Percentiles rank a stretch among this genome's conserved stretches.
phyloP scores from a whole-genome alignment of 2,329 filamentous ascomycete genomes.

The Neonectria neomacrospora region DNA sequence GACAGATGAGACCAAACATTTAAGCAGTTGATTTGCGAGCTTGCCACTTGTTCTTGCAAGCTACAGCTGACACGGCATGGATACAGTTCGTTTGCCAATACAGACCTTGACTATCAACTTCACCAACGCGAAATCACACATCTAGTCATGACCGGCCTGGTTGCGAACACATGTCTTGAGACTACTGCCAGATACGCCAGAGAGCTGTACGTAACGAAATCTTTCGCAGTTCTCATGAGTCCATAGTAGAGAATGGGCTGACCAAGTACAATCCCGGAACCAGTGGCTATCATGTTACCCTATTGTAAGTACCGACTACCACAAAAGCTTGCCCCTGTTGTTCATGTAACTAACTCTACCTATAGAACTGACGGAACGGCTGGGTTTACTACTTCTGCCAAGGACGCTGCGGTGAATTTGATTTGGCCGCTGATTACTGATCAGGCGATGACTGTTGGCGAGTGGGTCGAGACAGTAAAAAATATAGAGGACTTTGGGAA shows the following conservation, averaged over 20 bases:
- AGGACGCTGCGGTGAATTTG: conserved; percentile 5
- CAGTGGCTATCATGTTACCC: conserved; percentile 12
- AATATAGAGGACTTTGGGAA: neutral
- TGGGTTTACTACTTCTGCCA: conserved; percentile 1
- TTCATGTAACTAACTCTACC: neutral
- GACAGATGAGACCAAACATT: neutral
- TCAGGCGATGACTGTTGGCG: neutral
- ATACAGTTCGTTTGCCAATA: conserved; percentile 27
- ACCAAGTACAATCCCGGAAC: neutral
- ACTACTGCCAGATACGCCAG: conserved; percentile 30
- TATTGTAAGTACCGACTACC: neutral
- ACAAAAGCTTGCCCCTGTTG: neutral
- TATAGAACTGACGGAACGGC: conserved; percentile 12
- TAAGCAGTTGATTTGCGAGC: no score
- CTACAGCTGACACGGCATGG: neutral
- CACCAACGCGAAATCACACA: conserved; percentile 28
- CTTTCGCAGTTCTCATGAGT: neutral
- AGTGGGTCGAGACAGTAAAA: conserved; percentile 3
- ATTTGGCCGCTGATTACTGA: conserved; percentile 14
- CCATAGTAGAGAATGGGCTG: neutral
- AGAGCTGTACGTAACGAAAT: conserved; percentile 25
- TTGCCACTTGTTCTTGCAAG: neutral
- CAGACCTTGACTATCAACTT: conserved; percentile 28
- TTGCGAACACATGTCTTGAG: conserved; percentile 34
- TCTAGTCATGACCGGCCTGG: conserved; percentile 30